Base-by-base conservation (phyloP, 2,329 filamentous ascomycete genomes). In the Fusarium sp. region DNA sequence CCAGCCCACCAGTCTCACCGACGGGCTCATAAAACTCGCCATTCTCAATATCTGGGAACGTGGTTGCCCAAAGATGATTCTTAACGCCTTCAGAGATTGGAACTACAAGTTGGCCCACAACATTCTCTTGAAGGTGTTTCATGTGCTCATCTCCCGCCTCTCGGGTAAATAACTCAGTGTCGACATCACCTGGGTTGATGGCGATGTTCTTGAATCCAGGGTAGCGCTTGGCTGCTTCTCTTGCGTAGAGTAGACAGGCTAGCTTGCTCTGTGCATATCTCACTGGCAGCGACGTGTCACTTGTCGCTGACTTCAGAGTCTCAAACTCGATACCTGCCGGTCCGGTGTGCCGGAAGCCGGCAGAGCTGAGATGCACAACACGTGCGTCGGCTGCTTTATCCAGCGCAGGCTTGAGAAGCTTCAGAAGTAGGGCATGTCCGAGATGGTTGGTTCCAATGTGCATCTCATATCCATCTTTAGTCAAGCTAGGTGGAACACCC, bases 21-120 rank as follows among this genome's bases (percentile, higher is more conserved):
- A 64, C 50, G 24, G 60, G 60, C 4, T 63, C 58, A 24, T 63
- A 63, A 7, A 63, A 63, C 1, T 58, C 50, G 0, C 58, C 60
- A 13, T 10, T 63, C 10, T 36, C 13, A 0, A 63, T 20, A 3
- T 36, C n/a, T 0, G 26, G 28, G 0, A 13, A 5, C 0, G 50
- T 58, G 1, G 43, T 36, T 6, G 43, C 60, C 50, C 58, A 63
- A 6, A 63, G 38, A 20, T 63, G 60, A 14, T 63, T 63, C 10
- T 58, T 63, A 0, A 63, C 50, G 0, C 60, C 58, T 10, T 63
- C 60, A 0, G 38, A 2, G 1, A 63, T 33, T 3, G 43, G 43
- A 1, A 46, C 40, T 0, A 31, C 2, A 2, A 57, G 1, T 4
- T 28, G 17, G 0, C 26, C 4, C 0, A 15, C 43, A 0, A 63